Evolutionary conservation across 257 asterid genomes (phyloP), one percentile per base, ranked within the genome.

Genomic region (Solanum sejunctum): DNA sequence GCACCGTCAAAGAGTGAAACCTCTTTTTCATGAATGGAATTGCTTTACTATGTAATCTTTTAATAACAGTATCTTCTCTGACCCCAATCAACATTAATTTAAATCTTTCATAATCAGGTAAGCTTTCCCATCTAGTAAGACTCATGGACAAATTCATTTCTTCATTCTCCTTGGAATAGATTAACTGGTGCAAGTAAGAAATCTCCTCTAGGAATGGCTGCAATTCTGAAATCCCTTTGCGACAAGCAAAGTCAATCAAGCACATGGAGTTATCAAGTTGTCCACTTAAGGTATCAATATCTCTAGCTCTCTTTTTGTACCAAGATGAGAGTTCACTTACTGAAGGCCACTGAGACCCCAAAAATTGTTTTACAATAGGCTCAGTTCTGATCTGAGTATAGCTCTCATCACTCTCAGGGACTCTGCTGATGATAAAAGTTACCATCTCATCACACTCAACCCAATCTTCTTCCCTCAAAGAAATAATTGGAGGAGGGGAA

Each of bases 271-370:
- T 97, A 71, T 97, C 98, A 18, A 97, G 94, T 90, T 92, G 98
- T 81, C 99, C 99, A 92, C 97, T 97, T 43, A 92, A 90, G 86
- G 90, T 81, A 87, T 97, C 99, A 84, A 97, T 97, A 84, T 91
- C 98, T 87, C 94, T 90, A 89, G 98, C 97, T 91, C 99, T 89
- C 88, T 89, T 92, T 91, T 88, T 94, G 95, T 95, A 97, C 99
- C 99, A 97, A 72, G 89, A 84, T 61, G 94, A 90, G 61, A 97
- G 98, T 84, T 91, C 97, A 85, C 93, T 85, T 84, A 87, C 61
- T 63, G 99, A 93, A 85, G 99, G 98, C 99, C 98, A 97, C 60
- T 88, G 92, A 88, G 86, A 92, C 72, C 91, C 90, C 88, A 75
- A 64, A 91, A 86, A 91, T 87, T 91, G 94, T 89, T 89, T 92